Base-by-base conservation (phyloP, 495 filamentous ascomycete species). In the Aspergillus coremiiformis region DNA sequence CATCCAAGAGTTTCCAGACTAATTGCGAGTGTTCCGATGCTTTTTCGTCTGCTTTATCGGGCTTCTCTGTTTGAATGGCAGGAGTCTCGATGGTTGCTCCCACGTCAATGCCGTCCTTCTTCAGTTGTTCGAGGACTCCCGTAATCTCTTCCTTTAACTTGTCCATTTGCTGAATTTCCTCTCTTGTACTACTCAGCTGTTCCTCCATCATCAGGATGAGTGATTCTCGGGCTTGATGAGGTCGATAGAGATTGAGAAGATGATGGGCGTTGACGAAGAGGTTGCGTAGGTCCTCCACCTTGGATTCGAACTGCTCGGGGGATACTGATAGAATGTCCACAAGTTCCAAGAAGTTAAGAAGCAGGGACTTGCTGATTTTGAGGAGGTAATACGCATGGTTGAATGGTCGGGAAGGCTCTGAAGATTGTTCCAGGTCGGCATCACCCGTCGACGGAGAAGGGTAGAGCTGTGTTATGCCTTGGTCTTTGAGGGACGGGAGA, bases 161-260 rank as follows among this genome's bases (percentile, higher is more conserved):
- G 47, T 79, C 74, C 54, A 95, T 86, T 32, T 84, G 80, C 24
- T 87, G 76, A 1, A 88, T 90, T 69, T 97, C 91, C n/a, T 77
- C 78, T 54, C 78, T 80, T 50, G 81, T 84, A 53, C 71, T 76
- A 54, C 86, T 82, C 29, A 96, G 65, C 63, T 93, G 86, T 58
- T 88, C 86, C 69, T 96, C 89, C 90, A 98, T 93, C 78, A 93
- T 81, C 61, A 84, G 65, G 22, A 96, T 94, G 39, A 97, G 72
- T 24, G 84, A 90, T 69, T 97, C 94, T 32, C 93, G 74, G 21
- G 91, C 90, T 67, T 98, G 94, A 66, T 98, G 93, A 2, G 93
- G 94, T 20, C 93, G 84, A 66, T 96, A 97, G 52, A 93, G 84
- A 65, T 98, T 98, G 44, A 96, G 78, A 17, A 92, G 77, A 55